Evolutionary conservation across 495 filamentous ascomycete species (phyloP).

Genomic region (Penicillium angulare): DNA sequence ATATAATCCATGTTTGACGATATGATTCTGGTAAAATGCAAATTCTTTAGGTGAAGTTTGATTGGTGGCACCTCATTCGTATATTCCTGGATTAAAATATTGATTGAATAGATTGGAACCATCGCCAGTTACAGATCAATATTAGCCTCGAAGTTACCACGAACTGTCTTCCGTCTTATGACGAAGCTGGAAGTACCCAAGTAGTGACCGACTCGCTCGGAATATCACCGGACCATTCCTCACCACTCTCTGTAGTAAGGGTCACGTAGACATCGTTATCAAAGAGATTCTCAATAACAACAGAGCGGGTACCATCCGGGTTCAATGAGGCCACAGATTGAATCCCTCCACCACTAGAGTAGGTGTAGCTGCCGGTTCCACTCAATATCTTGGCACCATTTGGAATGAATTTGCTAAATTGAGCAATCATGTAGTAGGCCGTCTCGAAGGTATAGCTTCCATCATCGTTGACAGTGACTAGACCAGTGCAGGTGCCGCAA

Average conservation of each 20-base stretch:
- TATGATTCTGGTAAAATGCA: no score
- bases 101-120: background rate
- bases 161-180: background rate
- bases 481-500: conserved; percentile 48
- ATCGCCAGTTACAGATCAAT: background rate
- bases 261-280: conserved; percentile 49
- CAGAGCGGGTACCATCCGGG: conserved; percentile 49
- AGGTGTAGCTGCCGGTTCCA: conserved; percentile 48
- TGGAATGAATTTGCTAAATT: conserved; percentile 57
- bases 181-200: conserved; percentile 47
- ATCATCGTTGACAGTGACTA: conserved; percentile 46
- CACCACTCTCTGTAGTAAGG: conserved; percentile 37
- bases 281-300: conserved; percentile 55
- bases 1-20: no score
- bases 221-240: conserved; percentile 53
- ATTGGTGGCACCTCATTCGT: no score
- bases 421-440: conserved; percentile 57
- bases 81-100: no score
- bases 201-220: conserved; percentile 48
- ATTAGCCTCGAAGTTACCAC: no score
- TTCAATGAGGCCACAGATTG: conserved; percentile 52
- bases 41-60: no score
- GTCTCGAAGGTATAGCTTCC: conserved; percentile 42
- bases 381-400: conserved; percentile 45
- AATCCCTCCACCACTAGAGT: conserved; percentile 37